These are phyloP conservation scores for Paecilomyces variotii DNA, from an alignment of 2,329 filamentous ascomycete genomes.

Conservation along the genomic window DNA sequence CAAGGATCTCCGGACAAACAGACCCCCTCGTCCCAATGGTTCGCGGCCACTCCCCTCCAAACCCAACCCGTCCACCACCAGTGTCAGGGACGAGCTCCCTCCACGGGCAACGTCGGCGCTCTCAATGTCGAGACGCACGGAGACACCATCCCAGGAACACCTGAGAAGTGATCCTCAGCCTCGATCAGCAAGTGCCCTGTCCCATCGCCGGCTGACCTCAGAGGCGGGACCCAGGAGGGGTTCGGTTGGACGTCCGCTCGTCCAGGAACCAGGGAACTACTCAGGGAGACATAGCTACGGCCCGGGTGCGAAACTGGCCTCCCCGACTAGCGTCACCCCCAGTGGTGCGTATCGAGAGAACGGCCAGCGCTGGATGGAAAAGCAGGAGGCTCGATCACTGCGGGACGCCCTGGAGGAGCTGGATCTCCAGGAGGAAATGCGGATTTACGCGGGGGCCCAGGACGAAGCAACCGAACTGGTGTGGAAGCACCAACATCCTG, in stretches of 20 bases:
- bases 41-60: conserved; percentile 52
- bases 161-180: conserved; percentile 18
- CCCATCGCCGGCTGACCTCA: conserved; percentile 28
- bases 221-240: conserved; percentile 16
- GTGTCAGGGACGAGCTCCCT: conserved; percentile 22
- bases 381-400: conserved; percentile 49
- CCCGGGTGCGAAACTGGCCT: conserved; percentile 24
- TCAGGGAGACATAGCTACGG: conserved; percentile 28
- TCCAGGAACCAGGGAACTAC: conserved; percentile 27
- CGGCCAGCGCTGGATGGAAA: conserved; percentile 48
- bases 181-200: conserved; percentile 34
- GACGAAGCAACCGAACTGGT: conserved; percentile 58
- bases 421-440: conserved; percentile 48
- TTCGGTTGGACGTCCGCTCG: conserved; percentile 29
- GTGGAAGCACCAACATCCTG: conserved; percentile 53
- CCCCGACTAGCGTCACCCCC: conserved; percentile 22
- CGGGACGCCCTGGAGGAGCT: conserved; percentile 51
- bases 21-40: conserved; percentile 50
- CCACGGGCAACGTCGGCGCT: conserved; percentile 37
- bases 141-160: conserved; percentile 10
- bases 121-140: conserved; percentile 24
- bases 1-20: conserved; percentile 51
- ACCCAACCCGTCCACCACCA: conserved; percentile 22
- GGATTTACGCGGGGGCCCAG: conserved; percentile 49
- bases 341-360: conserved; percentile 47